Base-by-base conservation (phyloP, 257 asterid species). In the Fraxinus excelsior region DNA sequence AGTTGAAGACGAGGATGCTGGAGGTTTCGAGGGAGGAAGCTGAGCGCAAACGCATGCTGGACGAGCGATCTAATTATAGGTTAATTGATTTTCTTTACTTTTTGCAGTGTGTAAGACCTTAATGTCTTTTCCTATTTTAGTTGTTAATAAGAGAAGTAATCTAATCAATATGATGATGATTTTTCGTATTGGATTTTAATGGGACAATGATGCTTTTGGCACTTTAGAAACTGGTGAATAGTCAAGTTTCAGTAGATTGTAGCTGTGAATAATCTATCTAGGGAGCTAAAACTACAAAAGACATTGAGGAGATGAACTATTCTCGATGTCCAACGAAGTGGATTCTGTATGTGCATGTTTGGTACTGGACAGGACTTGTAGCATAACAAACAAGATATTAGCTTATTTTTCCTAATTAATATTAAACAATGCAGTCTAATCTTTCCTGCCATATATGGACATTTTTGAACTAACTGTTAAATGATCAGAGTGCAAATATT, bases 21-120 rank as follows among this genome's bases (percentile, higher is more conserved):
- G 98, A 96, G 90, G 97, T 96, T 38, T 90, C 98, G 23, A 91
- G 95, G 76, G 99, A 96, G 88, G 99, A 96, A 86, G 92, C 91
- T 28, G 99, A 96, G 85, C 89, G 99, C 70, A 96, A 92, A 78
- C 85, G 98, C 12, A 89, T 90, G 98, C 86, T 96, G 6, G 99
- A 93, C 23, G 99, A 96, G 84, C 89, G 98, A 40, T 88, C 94
- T 0, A 91, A 87, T 87, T 96, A 89, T 91, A 96, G 99, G 99
- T 95, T 81, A 25, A 40, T 46, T 26, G 68, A 11, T 62, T 62
- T 23, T 25, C 34, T 3, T 25, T 69, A 21, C 44, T 35, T 0
- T 31, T 62, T 49, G 29, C 31, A 37, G 12, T 69, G 40, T 72
- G 40, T 49, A 69, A 49, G 23, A 14, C 34, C 32, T 0, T 71